phyloP scores from a whole-genome alignment of 2,329 filamentous ascomycete species.

The Neonectria magnoliae region DNA sequence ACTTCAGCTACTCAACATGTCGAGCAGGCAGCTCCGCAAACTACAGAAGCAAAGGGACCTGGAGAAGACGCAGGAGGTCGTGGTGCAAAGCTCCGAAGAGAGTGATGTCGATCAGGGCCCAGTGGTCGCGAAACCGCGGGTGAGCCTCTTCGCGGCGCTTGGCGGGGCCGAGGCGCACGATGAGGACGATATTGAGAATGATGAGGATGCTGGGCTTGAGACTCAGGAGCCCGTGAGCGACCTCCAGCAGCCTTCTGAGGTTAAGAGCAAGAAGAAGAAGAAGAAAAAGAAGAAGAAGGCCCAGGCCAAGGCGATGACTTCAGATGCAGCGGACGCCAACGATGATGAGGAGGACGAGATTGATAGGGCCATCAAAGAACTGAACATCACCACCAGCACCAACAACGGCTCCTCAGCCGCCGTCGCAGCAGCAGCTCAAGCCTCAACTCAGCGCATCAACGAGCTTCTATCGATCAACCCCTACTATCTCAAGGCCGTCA shows the following conservation, averaged over 20 bases:
- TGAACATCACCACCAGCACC: constrained; percentile 50
- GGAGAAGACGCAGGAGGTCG: constrained; percentile 39
- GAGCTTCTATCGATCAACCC: constrained; percentile 64
- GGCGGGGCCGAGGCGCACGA: constrained; percentile 55
- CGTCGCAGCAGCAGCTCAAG: constrained; percentile 9
- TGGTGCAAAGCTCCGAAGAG: constrained; percentile 36
- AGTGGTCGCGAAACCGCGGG: constrained; percentile 50
- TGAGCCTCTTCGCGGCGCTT: constrained; percentile 64
- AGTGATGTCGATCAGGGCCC: constrained; percentile 47
- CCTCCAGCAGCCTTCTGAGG: constrained; percentile 25
- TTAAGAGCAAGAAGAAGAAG: constrained; percentile 53
- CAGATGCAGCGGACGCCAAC: constrained; percentile 22
- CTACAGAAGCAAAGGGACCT: constrained; percentile 62
- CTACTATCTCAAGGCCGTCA: constrained; percentile 82
- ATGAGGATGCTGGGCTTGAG: constrained; percentile 28
- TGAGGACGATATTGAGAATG: constrained; percentile 48
- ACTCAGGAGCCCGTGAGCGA: constrained; percentile 33
- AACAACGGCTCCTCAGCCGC: constrained; percentile 9
- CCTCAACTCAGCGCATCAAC: constrained; percentile 44
- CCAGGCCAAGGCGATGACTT: constrained; percentile 37
- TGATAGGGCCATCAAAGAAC: constrained; percentile 62
- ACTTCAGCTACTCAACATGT: constrained; percentile 51
- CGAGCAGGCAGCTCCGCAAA: constrained; percentile 62
- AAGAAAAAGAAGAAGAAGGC: constrained; percentile 52
- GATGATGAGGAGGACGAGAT: constrained; percentile 62